Evolutionary conservation across 2,329 filamentous ascomycete genomes (phyloP), one percentile per base, ranked within the genome.

Genomic region (Fusarium nygamai): DNA sequence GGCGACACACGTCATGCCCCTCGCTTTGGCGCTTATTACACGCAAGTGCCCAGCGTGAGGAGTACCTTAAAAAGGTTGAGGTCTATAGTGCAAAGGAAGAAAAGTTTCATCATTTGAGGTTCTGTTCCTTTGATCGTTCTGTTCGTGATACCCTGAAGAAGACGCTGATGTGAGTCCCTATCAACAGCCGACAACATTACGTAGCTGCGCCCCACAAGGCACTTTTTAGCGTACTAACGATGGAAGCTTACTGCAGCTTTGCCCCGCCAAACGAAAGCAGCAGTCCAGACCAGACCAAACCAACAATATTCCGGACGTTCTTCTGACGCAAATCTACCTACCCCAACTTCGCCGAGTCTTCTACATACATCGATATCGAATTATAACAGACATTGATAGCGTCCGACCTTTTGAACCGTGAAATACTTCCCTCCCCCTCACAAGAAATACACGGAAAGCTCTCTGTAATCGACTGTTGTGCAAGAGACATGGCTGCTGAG

Each of bases 1-100:
- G 77, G 77, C 77, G 61, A 74, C 74, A 78, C 77, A 79, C 77
- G 77, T 79, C 77, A 79, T 79, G 77, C 73, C 76, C 73, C 74
- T 79, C 77, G 75, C 54, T 71, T 73, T 71, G 67, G 71, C 74
- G 72, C 72, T 76, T 75, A 56, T 48, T 46, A 71, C 64, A 60
- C 67, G 65, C 68, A 73, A 74, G 63, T 63, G 61, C 51, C 38
- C 39, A 68, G 63, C 56, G 36, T 38, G 50, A 63, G 39, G 57
- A 62, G 62, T 59, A 22, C 41, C n/a, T 75, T 69, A 60, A 50
- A 73, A 73, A 64, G 61, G 47, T 53, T 39, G 66, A 51, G 41
- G 47, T 34, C 29, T 20, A 44, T 50, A 44, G 60, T 61, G 16
- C 3, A 61, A 60, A 58, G 51, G 39, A 46, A 24, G n/a, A 54